phyloP scores from a whole-genome alignment of 148 eudicot species.

The Rhododendron vialii region DNA sequence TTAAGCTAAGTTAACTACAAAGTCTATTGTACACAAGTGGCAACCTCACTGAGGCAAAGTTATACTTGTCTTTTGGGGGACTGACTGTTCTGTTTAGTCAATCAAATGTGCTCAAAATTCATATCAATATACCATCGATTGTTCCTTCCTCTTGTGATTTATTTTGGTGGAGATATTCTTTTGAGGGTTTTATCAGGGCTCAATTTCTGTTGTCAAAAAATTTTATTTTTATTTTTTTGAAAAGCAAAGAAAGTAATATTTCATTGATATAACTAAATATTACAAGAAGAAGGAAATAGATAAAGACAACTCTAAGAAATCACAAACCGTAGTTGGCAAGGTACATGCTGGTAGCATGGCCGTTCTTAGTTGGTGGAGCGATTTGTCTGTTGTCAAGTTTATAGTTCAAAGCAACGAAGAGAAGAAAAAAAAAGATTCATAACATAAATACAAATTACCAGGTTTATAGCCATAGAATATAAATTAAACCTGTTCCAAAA shows the following conservation, averaged over 20 bases:
- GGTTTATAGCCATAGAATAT: background rate
- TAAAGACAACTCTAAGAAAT: too few relatives aligned
- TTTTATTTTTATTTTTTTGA: too few relatives aligned
- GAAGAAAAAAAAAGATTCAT: background rate
- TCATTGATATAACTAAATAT: too few relatives aligned
- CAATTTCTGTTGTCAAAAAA: background rate
- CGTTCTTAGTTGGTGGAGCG: too few relatives aligned
- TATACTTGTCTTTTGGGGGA: background rate
- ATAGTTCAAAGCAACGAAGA: background rate
- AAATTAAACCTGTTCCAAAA: background rate
- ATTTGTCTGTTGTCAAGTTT: background rate
- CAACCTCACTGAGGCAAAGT: background rate
- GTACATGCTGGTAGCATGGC: too few relatives aligned
- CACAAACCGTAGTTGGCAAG: too few relatives aligned
- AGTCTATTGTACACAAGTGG: background rate
- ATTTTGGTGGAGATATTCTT: background rate
- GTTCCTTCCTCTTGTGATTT: background rate
- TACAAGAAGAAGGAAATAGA: too few relatives aligned
- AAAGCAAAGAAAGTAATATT: too few relatives aligned
- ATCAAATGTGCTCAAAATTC: background rate
- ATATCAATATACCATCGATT: background rate
- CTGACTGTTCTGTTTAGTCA: background rate
- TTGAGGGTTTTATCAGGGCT: background rate
- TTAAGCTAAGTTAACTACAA: background rate
- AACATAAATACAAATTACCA: background rate